Evolutionary conservation across 805 yeast species (phyloP), one percentile per base, ranked within the genome.

Genomic region (Kodamaea jinghongensis): DNA sequence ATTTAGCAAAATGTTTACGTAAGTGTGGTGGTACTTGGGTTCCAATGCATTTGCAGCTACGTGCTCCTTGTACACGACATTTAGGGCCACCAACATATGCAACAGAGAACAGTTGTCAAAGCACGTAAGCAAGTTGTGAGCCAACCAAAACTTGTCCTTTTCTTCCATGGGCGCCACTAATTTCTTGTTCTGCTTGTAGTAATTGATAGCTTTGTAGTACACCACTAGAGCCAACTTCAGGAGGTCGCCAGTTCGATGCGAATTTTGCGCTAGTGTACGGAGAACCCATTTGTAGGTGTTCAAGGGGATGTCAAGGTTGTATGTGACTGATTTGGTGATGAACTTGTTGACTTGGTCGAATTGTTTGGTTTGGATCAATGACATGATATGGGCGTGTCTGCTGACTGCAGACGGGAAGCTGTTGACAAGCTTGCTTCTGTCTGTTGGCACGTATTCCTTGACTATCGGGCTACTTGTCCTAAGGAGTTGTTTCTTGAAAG

Each of bases 1-100:
- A 34, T 58, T 60, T 8, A 61, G 20, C 8, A 60, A 50, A 1
- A 52, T 43, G 31, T 50, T 45, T 23, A 63, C 23, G 22, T 49
- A 51, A 3, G 61, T 53, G 1, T 51, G 44, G 28, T 56, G 51
- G 43, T 61, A 63, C 22, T 41, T 17, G 3, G 45, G 3, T 9
- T 50, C 56, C 9, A 50, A 20, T 4, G 32, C 31, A 5, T 41
- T 25, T 7, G 42, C 32, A 6, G 10, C 33, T n/a, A 38, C 39
- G 1, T 34, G 25, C 12, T 41, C 12, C 11, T 34, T 31, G 8
- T 23, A 35, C 11, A 52, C 38, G 9, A 43, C 22, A 28, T 58
- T 58, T 16, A 64, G 42, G 3, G 28, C 32, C 17, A 28, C 17
- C n/a, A 33, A 23, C 33, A 23, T 17, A 27, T 23, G 22, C 17